Evolutionary conservation across 495 filamentous ascomycete genomes (phyloP).

Genomic region (Jackrogersella minutella): DNA sequence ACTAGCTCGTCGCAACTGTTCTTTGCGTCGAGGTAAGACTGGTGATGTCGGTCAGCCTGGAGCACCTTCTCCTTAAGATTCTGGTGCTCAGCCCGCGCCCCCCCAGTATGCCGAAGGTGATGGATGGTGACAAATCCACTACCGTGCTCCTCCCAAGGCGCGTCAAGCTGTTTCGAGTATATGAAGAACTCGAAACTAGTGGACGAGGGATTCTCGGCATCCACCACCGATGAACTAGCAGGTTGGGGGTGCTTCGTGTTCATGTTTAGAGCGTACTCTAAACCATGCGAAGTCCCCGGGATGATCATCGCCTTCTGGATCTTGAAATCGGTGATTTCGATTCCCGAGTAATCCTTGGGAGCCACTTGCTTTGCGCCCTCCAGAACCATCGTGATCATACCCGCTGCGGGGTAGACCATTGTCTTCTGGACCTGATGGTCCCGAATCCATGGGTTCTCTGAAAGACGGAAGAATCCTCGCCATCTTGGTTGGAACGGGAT

Average conservation of each 20-base stretch:
- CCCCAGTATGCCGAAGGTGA: conserved; percentile 1
- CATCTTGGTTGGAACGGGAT: conserved; percentile 51
- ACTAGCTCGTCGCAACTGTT: conserved; percentile 24
- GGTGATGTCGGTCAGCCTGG: neutral
- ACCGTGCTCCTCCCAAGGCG: conserved; percentile 40
- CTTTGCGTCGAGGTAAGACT: conserved; percentile 14
- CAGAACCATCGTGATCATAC: conserved; percentile 57
- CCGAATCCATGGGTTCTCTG: conserved; percentile 56
- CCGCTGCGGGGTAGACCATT: conserved; percentile 58
- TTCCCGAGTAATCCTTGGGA: conserved; percentile 15
- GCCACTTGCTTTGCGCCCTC: conserved; percentile 58
- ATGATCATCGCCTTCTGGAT: conserved; percentile 50
- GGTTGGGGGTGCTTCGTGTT: neutral
- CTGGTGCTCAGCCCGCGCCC: neutral
- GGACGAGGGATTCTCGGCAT: neutral
- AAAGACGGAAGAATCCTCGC: conserved; percentile 47
- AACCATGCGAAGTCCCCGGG: conserved; percentile 32
- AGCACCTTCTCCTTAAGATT: neutral
- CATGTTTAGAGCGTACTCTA: conserved; percentile 40
- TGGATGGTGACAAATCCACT: conserved; percentile 39
- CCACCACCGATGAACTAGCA: neutral
- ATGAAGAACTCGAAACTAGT: conserved; percentile 37
- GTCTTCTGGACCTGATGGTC: conserved; percentile 52
- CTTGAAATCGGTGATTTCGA: conserved; percentile 33
- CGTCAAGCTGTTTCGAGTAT: conserved; percentile 40